phyloP scores from a whole-genome alignment of 2,329 filamentous ascomycete genomes.

The Nemania abortiva region DNA sequence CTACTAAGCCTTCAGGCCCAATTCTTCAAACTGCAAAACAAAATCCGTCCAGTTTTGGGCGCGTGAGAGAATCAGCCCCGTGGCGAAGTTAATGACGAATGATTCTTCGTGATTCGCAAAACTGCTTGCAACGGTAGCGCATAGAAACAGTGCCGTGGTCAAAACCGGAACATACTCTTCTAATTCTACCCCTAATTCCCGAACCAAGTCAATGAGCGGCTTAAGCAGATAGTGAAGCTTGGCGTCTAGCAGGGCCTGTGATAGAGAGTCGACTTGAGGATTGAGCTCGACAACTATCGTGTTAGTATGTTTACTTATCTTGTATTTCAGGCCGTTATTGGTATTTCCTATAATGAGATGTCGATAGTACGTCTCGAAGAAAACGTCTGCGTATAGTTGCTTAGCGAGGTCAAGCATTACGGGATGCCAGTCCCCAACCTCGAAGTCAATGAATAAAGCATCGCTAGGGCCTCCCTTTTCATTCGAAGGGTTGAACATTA shows the following conservation, averaged over 20 bases:
- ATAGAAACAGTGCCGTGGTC: conserved; percentile 19
- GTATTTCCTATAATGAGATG: background rate
- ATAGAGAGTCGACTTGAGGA: conserved; percentile 21
- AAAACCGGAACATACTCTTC: conserved; percentile 25
- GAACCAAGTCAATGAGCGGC: conserved; percentile 27
- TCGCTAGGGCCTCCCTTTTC: conserved; percentile 6
- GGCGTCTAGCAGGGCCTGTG: conserved; percentile 32
- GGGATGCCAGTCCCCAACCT: conserved; percentile 26
- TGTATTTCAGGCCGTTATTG: background rate
- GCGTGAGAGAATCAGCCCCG: conserved; percentile 2
- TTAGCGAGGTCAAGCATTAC: conserved; percentile 38
- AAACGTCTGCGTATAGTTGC: conserved; percentile 32
- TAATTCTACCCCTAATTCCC: background rate
- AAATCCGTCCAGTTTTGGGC: conserved; percentile 13
- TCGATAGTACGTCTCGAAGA: conserved; percentile 25
- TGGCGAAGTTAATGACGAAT: conserved; percentile 23
- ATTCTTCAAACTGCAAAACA: background rate
- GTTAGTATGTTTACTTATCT: background rate
- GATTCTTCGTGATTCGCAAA: conserved; percentile 3
- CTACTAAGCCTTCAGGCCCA: conserved; percentile 8
- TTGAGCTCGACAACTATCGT: conserved; percentile 15
- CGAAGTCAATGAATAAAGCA: conserved; percentile 28
- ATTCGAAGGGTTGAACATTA: conserved; percentile 19
- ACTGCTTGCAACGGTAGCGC: conserved; percentile 1
- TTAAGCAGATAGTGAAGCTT: conserved; percentile 35